Base-by-base conservation (phyloP, 306 rosid species). In the Malus asiatica region DNA sequence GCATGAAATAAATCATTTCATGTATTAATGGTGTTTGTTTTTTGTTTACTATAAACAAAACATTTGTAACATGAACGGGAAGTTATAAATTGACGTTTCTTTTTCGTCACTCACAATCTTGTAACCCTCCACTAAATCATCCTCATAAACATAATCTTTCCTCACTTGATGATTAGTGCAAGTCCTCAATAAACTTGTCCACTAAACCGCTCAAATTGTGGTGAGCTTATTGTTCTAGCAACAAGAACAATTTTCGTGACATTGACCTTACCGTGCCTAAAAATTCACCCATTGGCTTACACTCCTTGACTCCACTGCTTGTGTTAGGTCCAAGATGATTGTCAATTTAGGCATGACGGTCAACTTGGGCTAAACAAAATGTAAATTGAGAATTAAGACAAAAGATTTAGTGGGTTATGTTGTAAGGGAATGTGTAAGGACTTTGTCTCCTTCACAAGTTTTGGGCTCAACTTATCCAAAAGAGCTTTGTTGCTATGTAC, bases 221-320 rank as follows among this genome's bases (percentile, higher is more conserved):
- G 45, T 79, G 61, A 8, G 79, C 77, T 68, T 83, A 74, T 72
- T 76, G 82, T 30, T 82, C 79, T 14, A 82, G 74, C 19, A 78
- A 42, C 33, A 68, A 5, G 22, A 82, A 61, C 64, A 63, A 44
- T 71, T 73, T 82, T n/a, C 74, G 82, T 42, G 77, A 78, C 82
- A 63, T 68, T 42, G 69, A 68, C 75, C 42, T 42, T 13, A 76
- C 67, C 79, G 51, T 76, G 18, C 59, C 74, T 53, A 72, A 42
- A 25, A 82, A 78, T 9, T 68, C 30, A 16, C 40, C 72, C 80
- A 83, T 59, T 65, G 51, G 35, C 65, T 72, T 58, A 20, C 72
- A 71, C 2, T 71, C 64, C 20, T 67, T 60, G 3, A 69, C 48
- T 13, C 12, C 65, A 2, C 51, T 30, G 23, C 29, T 22, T 14